phyloP scores from a whole-genome alignment of 1,284 basidiomycete species.

The Cystobasidium slooffiae region DNA sequence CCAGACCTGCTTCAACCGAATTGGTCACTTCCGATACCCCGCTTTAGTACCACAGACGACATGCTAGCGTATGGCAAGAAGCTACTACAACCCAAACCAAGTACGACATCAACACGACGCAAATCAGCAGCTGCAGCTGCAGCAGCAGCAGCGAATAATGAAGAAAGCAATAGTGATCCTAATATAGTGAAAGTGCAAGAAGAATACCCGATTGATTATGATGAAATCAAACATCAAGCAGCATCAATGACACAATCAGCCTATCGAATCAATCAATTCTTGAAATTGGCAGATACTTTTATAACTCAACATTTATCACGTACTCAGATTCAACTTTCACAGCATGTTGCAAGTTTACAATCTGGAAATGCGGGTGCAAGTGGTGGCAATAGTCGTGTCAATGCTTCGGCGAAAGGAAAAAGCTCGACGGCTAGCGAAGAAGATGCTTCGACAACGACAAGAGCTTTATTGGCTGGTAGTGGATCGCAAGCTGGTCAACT shows the following conservation, averaged over 20 bases:
- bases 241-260: slow-evolving; percentile 19
- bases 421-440: background rate
- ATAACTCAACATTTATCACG: slow-evolving; percentile 21
- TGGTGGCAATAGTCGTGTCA: background rate
- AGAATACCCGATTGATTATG: slow-evolving; percentile 25
- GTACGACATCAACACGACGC: background rate
- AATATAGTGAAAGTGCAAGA: slow-evolving; percentile 17
- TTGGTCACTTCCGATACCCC: slow-evolving; percentile 23
- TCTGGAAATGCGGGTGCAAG: background rate
- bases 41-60: slow-evolving; percentile 19
- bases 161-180: slow-evolving; percentile 4
- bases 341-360: background rate
- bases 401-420: background rate
- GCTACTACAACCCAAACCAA: slow-evolving; percentile 18
- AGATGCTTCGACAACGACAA: slow-evolving; percentile 13
- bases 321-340: slow-evolving; percentile 7
- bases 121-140: slow-evolving; percentile 16
- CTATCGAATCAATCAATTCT: slow-evolving; percentile 33
- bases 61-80: slow-evolving; percentile 29
- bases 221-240: slow-evolving; percentile 38
- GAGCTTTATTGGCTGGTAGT: background rate
- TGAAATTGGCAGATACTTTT: slow-evolving; percentile 27
- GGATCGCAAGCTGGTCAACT: background rate
- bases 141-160: background rate
- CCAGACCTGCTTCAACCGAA: slow-evolving; percentile 24